Evolutionary conservation across 2,329 filamentous ascomycete genomes (phyloP).

Genomic region (Penicillium expansum): DNA sequence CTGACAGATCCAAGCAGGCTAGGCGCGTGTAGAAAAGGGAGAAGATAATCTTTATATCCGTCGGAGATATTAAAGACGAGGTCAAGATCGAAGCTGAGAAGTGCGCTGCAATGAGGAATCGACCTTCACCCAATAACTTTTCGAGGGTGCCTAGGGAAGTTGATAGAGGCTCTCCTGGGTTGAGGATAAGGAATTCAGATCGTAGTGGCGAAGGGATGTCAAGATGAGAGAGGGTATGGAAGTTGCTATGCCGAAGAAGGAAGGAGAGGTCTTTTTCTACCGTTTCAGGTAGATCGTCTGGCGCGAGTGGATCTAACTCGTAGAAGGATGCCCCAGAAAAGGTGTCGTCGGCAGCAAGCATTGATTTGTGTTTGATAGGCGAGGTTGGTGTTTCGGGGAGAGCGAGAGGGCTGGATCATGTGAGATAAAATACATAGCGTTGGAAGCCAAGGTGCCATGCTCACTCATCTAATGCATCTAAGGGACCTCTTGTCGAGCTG

Average conservation of each 20-base stretch:
- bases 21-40: constrained; percentile 76
- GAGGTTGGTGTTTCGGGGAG: constrained; percentile 20
- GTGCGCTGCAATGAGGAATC: constrained; percentile 74
- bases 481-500: constrained; percentile 68
- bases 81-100: constrained; percentile 45
- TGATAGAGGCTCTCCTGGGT: constrained; percentile 55
- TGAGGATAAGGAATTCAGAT: constrained; percentile 62
- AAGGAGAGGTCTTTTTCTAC: constrained; percentile 73
- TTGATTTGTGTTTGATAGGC: constrained; percentile 15
- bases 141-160: constrained; percentile 50
- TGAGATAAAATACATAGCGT: not conserved
- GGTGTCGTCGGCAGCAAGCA: constrained; percentile 15
- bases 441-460: constrained; percentile 27
- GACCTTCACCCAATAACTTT: constrained; percentile 66
- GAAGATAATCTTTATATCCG: constrained; percentile 67
- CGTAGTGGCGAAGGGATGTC: constrained; percentile 65
- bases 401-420: constrained; percentile 26
- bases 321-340: constrained; percentile 31
- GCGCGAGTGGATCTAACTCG: constrained; percentile 36
- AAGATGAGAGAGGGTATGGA: constrained; percentile 71
- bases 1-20: constrained; percentile 75
- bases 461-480: constrained; percentile 70
- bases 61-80: constrained; percentile 40
- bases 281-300: constrained; percentile 36
- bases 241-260: constrained; percentile 75